Percentiles rank a stretch among this genome's conserved stretches.
Conservation (phyloP, 768 basidiomycete genomes). For the Leccinum ochraceum region DNA sequence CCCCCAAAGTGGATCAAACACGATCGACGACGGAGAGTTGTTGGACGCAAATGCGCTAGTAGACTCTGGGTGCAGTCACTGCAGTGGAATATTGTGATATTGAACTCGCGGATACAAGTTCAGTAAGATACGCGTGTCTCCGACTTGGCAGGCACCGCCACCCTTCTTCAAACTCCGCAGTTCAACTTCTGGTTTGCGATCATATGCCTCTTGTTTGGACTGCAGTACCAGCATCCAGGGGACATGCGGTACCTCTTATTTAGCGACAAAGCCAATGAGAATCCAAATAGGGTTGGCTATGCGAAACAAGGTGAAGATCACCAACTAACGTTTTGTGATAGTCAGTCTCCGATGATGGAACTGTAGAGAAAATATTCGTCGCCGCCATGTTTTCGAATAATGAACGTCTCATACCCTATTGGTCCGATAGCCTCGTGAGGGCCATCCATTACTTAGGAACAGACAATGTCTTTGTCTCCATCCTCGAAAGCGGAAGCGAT, state of each 20-base stretch:
- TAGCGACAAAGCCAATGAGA: constrained; percentile 12
- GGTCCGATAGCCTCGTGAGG: constrained; percentile 37
- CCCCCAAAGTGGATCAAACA: constrained; percentile 6
- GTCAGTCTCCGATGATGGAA: neutral
- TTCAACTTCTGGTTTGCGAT: constrained; percentile 9
- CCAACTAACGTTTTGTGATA: too few relatives aligned
- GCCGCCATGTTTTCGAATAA: constrained; percentile 43
- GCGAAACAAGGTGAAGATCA: constrained; percentile 11
- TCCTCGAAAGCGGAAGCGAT: constrained; percentile 39
- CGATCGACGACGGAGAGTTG: neutral
- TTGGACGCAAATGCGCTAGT: neutral
- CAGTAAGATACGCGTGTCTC: neutral
- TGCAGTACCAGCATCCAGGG: neutral
- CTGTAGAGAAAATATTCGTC: constrained; percentile 18
- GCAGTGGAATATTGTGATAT: neutral
- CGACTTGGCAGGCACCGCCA: neutral
- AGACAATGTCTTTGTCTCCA: constrained; percentile 43
- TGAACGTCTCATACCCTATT: constrained; percentile 38
- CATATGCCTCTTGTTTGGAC: constrained; percentile 5
- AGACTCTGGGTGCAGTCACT: too few relatives aligned
- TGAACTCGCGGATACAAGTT: neutral
- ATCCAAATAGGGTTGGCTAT: constrained; percentile 16
- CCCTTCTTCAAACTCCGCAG: neutral
- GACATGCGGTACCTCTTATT: constrained; percentile 15
- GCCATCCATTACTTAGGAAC: constrained; percentile 41